Conservation (phyloP, 2,329 filamentous ascomycete species). For the Xylariaceae sp. region DNA sequence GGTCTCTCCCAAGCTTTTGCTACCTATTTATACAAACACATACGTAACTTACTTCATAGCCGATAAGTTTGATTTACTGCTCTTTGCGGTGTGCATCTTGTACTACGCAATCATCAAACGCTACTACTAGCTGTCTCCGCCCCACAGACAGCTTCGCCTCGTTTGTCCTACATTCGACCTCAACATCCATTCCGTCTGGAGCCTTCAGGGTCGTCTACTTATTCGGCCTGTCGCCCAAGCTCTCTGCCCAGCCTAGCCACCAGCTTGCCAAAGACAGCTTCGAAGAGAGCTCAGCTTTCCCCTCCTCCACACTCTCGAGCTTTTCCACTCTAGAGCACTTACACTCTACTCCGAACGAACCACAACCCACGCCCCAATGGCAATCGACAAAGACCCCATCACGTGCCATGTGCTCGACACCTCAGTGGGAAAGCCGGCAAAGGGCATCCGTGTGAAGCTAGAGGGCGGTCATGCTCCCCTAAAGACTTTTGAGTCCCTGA, state of each 20-base stretch:
- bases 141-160: constrained; percentile 22
- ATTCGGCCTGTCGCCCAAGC: not conserved
- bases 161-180: constrained; percentile 20
- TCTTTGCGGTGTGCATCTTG: constrained; percentile 6
- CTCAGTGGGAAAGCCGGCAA: constrained; percentile 69
- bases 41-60: not conserved
- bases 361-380: constrained; percentile 27
- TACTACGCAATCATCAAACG: constrained; percentile 6
- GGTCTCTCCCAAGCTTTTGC: not conserved
- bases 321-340: too few relatives aligned
- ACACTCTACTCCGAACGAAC: not conserved
- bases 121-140: constrained; percentile 16
- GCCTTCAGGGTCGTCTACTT: not conserved
- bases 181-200: constrained; percentile 8
- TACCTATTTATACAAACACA: constrained; percentile 4
- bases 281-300: not conserved
- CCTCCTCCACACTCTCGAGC: not conserved
- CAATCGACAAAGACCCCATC: constrained; percentile 63
- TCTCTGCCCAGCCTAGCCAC: not conserved
- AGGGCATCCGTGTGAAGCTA: constrained; percentile 68
- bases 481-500: constrained; percentile 65
- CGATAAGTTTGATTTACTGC: not conserved
- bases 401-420: constrained; percentile 90
- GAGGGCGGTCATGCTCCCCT: constrained; percentile 45
- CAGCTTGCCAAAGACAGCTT: not conserved